A percentile compares a stretch with the other conserved stretches of the same genome.
phyloP scores from a whole-genome alignment of 2,329 filamentous ascomycete genomes.

The Leptographium procerum region DNA sequence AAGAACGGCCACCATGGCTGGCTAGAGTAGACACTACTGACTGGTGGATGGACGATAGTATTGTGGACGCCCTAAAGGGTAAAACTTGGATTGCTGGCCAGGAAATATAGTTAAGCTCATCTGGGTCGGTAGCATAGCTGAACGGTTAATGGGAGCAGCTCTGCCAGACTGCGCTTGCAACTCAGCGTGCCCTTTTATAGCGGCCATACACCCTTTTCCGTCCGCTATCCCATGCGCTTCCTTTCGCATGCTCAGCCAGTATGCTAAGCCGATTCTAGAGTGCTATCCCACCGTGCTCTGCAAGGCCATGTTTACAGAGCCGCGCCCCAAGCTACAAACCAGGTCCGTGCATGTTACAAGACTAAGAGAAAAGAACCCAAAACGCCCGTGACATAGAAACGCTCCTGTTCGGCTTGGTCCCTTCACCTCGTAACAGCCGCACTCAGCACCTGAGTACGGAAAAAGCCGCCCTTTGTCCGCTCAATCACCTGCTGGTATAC shows the following conservation, averaged over 20 bases:
- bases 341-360: neutral
- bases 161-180: neutral
- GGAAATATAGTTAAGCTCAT: conserved; percentile 8
- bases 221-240: neutral
- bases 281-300: neutral
- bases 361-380: neutral
- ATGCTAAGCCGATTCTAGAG: neutral
- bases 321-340: neutral
- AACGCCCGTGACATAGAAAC: conserved; percentile 1
- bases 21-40: conserved; percentile 20
- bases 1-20: neutral
- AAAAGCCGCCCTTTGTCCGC: conserved; percentile 97
- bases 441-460: conserved; percentile 89
- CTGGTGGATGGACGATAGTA: conserved; percentile 46
- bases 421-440: conserved; percentile 37
- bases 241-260: neutral
- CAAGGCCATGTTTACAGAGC: neutral
- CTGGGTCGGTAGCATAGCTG: neutral
- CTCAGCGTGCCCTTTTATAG: neutral
- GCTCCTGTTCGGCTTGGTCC: neutral
- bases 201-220: neutral
- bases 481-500: conserved; percentile 99
- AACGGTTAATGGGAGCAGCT: neutral
- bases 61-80: conserved; percentile 44
- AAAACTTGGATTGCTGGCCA: conserved; percentile 39